These are phyloP conservation scores for Sphagnum contortum DNA, from an alignment of 225 moss, liverwort and hornwort genomes.

Conservation along the genomic window DNA sequence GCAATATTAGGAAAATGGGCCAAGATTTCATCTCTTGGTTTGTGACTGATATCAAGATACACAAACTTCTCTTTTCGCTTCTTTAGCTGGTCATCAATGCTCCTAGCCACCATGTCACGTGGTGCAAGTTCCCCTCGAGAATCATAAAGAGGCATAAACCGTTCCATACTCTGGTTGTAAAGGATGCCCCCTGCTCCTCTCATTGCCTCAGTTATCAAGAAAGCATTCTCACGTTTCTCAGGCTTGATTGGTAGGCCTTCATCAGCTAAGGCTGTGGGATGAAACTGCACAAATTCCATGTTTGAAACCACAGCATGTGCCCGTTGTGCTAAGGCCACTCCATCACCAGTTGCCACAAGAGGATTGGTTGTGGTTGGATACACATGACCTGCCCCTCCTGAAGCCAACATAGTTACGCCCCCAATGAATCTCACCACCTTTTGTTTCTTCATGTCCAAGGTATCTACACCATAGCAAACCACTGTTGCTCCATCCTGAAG, in stretches of 20 bases:
- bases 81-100: conserved; percentile 97
- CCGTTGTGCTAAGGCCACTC: conserved; percentile 92
- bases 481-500: conserved; percentile 68
- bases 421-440: conserved; percentile 82
- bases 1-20: conserved; percentile 95
- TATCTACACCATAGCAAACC: conserved; percentile 93
- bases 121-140: conserved; percentile 93
- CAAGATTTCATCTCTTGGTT: conserved; percentile 68
- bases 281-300: conserved; percentile 99
- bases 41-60: conserved; percentile 88
- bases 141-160: conserved; percentile 90
- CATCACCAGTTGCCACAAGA: conserved; percentile 92
- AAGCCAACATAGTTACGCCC: conserved; percentile 97
- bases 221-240: conserved; percentile 76
- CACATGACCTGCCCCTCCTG: conserved; percentile 96
- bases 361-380: conserved; percentile 99
- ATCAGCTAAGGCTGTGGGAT: conserved; percentile 95
- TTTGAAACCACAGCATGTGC: conserved; percentile 94
- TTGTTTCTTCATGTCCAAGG: conserved; percentile 51
- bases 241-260: conserved; percentile 85
- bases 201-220: conserved; percentile 94
- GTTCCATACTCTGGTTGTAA: conserved; percentile 86
- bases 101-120: conserved; percentile 90
- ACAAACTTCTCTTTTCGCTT: conserved; percentile 85
- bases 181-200: conserved; percentile 92